phyloP scores from a whole-genome alignment of 441 rosid species.

The Erodium moschatum region DNA sequence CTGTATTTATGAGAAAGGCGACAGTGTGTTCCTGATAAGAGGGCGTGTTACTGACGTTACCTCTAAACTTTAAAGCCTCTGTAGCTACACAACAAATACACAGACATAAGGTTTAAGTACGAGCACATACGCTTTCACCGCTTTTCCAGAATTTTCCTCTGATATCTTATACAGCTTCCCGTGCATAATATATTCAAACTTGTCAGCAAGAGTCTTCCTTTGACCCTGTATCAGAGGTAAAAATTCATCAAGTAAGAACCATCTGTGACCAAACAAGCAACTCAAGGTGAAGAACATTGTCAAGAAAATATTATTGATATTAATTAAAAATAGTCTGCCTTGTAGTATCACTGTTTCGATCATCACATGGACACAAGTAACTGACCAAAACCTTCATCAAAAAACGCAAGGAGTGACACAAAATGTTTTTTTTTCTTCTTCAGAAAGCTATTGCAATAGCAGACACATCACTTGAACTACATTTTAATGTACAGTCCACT shows the following conservation, averaged over 20 bases:
- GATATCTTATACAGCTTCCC: slow-evolving; percentile 81
- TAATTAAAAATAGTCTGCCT: background rate
- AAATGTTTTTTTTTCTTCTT: background rate
- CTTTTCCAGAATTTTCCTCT: slow-evolving; percentile 53
- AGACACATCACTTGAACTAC: too few species aligned
- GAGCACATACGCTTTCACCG: slow-evolving; percentile 52
- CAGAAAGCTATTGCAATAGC: too few species aligned
- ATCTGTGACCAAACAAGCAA: background rate
- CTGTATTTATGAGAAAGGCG: too few species aligned
- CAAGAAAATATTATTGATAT: background rate
- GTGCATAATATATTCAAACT: slow-evolving; percentile 84
- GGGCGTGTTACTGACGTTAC: too few species aligned
- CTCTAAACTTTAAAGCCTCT: too few species aligned
- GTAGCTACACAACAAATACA: too few species aligned
- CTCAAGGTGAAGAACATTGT: background rate
- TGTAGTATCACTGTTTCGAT: background rate
- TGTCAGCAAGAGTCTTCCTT: slow-evolving; percentile 74
- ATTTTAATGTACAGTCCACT: background rate
- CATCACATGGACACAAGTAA: background rate
- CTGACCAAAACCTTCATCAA: background rate
- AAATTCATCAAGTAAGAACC: background rate
- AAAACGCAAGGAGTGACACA: background rate
- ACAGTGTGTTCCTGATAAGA: too few species aligned
- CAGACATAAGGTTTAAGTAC: background rate
- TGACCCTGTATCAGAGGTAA: slow-evolving; percentile 40